Base-by-base conservation (phyloP, 2,329 filamentous ascomycete genomes). In the Venturia carpophila region DNA sequence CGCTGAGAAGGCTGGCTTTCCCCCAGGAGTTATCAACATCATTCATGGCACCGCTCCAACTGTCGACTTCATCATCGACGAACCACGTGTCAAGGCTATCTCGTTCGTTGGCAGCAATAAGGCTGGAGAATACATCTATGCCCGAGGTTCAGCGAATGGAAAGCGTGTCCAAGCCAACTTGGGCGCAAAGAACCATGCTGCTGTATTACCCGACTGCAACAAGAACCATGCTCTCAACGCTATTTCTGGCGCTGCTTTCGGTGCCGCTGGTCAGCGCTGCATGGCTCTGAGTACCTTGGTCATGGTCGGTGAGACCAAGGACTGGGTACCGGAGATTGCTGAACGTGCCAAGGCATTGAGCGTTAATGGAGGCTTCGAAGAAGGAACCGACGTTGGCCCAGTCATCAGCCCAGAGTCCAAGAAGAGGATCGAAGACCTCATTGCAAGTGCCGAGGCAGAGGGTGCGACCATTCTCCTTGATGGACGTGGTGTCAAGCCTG, bases 161-260 rank as follows among this genome's bases (percentile, higher is more conserved):
- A 94, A 94, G 83, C 88, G 90, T 71, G 89, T 92, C 41, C 91
- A 94, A 79, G 90, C 90, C 75, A 94, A 94, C 78, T 79, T 94
- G 67, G 91, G 90, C 49, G 90, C 90, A 69, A 94, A 94, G 84
- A 94, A 94, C 82, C 90, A 94, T 75, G 90, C 90, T 37, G 88
- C 89, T 64, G 87, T 94, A 39, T 83, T 93, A 67, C 90, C 90
- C 21, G 90, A 94, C 79, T 89, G 87, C 80, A 92, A 94, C 81
- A 93, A 92, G 84, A 92, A 94, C 80, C 89, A 92, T 71, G 90
- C 91, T 69, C 79, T 94, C 71, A 94, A 93, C 78, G 88, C 89
- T 55, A 90, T 94, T 69, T 84, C 90, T 5, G 91, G 90, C 69
- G 90, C 91, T 42, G 90, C 91, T 27, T 94, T 94, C 70, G 90